Evolutionary conservation across 441 rosid genomes (phyloP), one percentile per base, ranked within the genome.

Genomic region (Daphne laureola): DNA sequence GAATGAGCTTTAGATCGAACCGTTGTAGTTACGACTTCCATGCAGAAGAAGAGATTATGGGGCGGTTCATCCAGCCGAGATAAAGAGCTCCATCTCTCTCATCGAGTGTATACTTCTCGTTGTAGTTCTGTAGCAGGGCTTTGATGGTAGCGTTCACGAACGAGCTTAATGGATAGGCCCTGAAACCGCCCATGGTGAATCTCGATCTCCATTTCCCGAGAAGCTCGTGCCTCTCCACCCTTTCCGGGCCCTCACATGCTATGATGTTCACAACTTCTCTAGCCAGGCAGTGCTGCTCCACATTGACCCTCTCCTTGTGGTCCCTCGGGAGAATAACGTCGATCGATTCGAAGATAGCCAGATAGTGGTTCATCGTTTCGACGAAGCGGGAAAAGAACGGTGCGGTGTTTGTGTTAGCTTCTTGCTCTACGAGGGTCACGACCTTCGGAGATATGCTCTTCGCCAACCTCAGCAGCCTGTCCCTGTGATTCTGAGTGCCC

Each of bases 251-350:
- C 65, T 88, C 98, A 0, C 98, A 86, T 13, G 98, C 98, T 51
- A 89, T 66, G 25, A 92, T 68, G 75, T 88, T 92, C 72, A 92
- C 98, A 21, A 92, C 65, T 56, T 92, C 98, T 56, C 96, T 68
- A 21, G 98, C 98, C 51, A 92, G 83, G 63, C 98, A 89, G 59
- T 92, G 98, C 72, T 92, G 98, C 78, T 92, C 98, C 0, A 86
- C 85, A 14, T 73, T 79, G 68, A 92, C 71, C 54, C 98, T 76
- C 55, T 92, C 88, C 83, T 73, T 92, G 78, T 80, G 80, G 41
- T 86, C 83, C 64, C 98, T 78, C 3, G 94, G 84, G 3, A 92
- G 78, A 42, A 79, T 71, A 55, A 73, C 74, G 53, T 88, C 98
- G 0, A 92, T 65, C 0, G 98, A 92, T 46, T 92, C 96, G 1